Conservation (phyloP, 2,329 filamentous ascomycete genomes). For the Microascus cirrosus region DNA sequence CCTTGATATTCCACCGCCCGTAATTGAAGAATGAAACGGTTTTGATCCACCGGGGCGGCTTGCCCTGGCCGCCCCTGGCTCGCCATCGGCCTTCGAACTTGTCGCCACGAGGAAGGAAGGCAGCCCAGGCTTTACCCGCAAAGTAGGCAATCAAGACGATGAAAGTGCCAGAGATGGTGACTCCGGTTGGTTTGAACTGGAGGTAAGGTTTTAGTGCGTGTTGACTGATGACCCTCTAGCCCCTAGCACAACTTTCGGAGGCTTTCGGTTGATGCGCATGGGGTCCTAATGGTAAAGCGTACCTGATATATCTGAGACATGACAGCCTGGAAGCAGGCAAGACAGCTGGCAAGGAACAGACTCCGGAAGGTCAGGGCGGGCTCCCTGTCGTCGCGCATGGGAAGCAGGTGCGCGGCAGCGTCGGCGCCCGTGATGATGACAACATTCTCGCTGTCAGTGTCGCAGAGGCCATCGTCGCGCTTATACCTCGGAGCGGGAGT, state of each 20-base stretch:
- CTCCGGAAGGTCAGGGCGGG: constrained; percentile 39
- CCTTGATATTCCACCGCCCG: constrained; percentile 41
- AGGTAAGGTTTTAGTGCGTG: background rate
- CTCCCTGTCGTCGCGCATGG: constrained; percentile 42
- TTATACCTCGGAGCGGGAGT: background rate
- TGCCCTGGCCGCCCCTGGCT: constrained; percentile 24
- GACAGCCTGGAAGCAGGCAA: constrained; percentile 41
- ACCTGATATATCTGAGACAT: constrained; percentile 45
- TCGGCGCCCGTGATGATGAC: constrained; percentile 42
- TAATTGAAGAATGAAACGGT: constrained; percentile 34
- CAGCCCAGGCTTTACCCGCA: constrained; percentile 32
- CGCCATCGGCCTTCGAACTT: constrained; percentile 34
- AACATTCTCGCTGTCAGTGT: constrained; percentile 21
- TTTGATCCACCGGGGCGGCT: constrained; percentile 27
- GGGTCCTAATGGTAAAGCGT: constrained; percentile 7
- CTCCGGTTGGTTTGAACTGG: constrained; percentile 39
- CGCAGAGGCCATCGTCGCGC: constrained; percentile 10
- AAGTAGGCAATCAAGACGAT: constrained; percentile 48
- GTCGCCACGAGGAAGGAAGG: constrained; percentile 39
- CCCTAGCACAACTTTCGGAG: background rate
- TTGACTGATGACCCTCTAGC: background rate
- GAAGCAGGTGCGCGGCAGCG: constrained; percentile 33
- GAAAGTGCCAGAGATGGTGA: constrained; percentile 39
- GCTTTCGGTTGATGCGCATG: background rate
- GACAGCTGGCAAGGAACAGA: constrained; percentile 33